Evolutionary conservation across 2,329 filamentous ascomycete species (phyloP).

Genomic region (Colletotrichum sp.): DNA sequence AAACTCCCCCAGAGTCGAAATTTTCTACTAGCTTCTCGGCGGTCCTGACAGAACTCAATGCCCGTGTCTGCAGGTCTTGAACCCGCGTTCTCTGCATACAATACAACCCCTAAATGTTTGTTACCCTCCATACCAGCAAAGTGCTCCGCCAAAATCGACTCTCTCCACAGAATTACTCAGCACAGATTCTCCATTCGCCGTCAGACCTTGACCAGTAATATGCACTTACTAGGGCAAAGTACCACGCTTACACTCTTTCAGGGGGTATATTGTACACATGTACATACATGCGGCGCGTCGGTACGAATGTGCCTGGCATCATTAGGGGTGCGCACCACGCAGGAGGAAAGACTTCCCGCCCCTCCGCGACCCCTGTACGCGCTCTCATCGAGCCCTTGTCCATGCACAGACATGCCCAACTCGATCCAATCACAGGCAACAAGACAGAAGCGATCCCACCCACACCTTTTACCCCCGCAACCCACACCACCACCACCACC

Average conservation of each 20-base stretch:
- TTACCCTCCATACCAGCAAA: too few species aligned
- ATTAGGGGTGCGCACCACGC: neutral
- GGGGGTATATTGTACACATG: too few species aligned
- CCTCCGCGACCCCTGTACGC: conserved; percentile 12
- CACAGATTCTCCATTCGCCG: too few species aligned
- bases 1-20: neutral
- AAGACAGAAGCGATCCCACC: neutral
- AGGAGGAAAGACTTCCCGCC: conserved; percentile 11
- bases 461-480: conserved; percentile 8
- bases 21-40: neutral
- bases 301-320: conserved; percentile 7
- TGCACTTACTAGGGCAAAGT: too few species aligned
- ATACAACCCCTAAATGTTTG: too few species aligned
- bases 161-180: too few species aligned
- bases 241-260: too few species aligned
- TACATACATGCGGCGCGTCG: neutral
- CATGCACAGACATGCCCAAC: neutral
- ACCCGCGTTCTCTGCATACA: neutral
- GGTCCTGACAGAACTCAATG: neutral
- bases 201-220: too few species aligned
- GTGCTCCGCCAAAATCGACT: too few species aligned
- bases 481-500: neutral
- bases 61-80: conserved; percentile 7
- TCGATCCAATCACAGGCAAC: neutral
- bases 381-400: neutral